Evolutionary conservation across 2,329 filamentous ascomycete genomes (phyloP).

Genomic region (Rhytidhysteron rufulum): DNA sequence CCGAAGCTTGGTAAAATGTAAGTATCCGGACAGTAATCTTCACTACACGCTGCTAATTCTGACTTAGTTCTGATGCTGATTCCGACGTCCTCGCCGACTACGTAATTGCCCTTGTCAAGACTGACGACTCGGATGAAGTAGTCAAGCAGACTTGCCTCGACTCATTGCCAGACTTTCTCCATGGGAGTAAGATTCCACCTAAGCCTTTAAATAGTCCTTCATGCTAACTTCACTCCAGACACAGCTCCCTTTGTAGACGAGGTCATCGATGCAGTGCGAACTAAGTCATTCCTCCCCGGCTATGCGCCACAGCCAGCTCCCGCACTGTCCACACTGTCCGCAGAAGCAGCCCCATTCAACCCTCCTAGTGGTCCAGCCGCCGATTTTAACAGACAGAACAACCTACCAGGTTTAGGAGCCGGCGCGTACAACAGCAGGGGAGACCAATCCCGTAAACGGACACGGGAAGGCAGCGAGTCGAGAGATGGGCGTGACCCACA

Average conservation of each 20-base stretch:
- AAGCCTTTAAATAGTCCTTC: too few species aligned
- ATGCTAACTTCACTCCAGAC: constrained; percentile 37
- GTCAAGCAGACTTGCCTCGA: constrained; percentile 66
- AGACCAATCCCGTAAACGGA: constrained; percentile 51
- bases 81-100: constrained; percentile 80
- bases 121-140: constrained; percentile 62
- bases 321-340: constrained; percentile 16
- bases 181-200: constrained; percentile 51
- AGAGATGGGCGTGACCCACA: constrained; percentile 39
- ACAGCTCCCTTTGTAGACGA: constrained; percentile 64
- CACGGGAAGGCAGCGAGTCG: constrained; percentile 44
- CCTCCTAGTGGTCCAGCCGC: constrained; percentile 21
- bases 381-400: constrained; percentile 10
- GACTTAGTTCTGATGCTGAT: constrained; percentile 68
- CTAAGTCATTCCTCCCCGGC: constrained; percentile 44
- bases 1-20: constrained; percentile 73
- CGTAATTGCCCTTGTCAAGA: constrained; percentile 70
- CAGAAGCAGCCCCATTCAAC: constrained; percentile 18
- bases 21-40: constrained; percentile 23
- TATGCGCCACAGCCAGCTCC: constrained; percentile 19
- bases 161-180: constrained; percentile 72
- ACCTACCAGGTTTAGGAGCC: constrained; percentile 12
- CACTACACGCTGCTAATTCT: background rate
- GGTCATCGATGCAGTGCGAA: constrained; percentile 62
- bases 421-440: constrained; percentile 9